phyloP scores from a whole-genome alignment of 352 stramenopile genomes.

The Pythium vanterpoolii region DNA sequence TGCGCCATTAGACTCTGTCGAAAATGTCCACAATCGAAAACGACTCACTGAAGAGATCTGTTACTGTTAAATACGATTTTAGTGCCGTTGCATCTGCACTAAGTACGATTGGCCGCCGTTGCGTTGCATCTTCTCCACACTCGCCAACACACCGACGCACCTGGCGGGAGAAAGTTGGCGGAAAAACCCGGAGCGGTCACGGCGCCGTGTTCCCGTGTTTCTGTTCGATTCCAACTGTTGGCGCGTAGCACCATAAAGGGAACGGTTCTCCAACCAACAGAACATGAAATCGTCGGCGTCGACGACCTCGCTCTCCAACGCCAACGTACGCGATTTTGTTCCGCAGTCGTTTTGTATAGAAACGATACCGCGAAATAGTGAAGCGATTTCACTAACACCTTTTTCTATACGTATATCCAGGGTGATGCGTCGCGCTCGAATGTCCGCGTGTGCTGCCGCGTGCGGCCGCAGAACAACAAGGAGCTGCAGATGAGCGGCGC shows the following conservation, averaged over 20 bases:
- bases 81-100: constrained; percentile 4
- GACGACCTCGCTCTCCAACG: constrained; percentile 26
- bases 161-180: background rate
- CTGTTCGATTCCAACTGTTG: background rate
- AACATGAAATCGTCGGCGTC: constrained; percentile 26
- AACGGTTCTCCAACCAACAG: background rate
- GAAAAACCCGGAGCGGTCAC: background rate
- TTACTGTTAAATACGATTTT: constrained; percentile 14
- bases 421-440: constrained; percentile 37
- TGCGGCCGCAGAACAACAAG: constrained; percentile 79
- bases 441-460: constrained; percentile 80
- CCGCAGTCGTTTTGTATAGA: background rate
- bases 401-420: constrained; percentile 3
- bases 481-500: constrained; percentile 62
- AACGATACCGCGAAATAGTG: no score
- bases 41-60: background rate
- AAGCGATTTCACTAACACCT: no score
- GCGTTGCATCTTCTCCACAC: background rate
- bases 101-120: constrained; percentile 14
- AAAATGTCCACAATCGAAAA: constrained; percentile 11
- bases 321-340: constrained; percentile 13
- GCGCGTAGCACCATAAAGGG: background rate
- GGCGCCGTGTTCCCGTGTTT: background rate
- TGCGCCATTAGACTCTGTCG: constrained; percentile 15
- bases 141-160: background rate